phyloP scores from a whole-genome alignment of 164 flowering plant species.

The Hamamelis virginiana region DNA sequence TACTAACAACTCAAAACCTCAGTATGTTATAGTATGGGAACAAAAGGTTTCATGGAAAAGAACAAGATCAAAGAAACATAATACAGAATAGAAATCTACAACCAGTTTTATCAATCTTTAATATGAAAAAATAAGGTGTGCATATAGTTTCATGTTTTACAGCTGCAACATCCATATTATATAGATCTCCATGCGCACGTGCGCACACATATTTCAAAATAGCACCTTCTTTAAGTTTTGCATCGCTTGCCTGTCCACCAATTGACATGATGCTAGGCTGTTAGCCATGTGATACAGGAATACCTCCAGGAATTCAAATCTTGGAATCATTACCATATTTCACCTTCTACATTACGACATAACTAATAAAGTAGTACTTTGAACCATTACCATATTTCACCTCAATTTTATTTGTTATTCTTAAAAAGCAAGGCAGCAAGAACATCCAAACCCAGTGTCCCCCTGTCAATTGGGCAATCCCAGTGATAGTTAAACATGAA shows the following conservation, averaged over 20 bases:
- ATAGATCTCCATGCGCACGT: too few species aligned
- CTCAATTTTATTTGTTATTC: too few species aligned
- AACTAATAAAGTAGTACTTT: not conserved
- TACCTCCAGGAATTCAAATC: not conserved
- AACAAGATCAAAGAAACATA: not conserved
- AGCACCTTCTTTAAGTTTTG: not conserved
- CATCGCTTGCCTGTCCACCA: not conserved
- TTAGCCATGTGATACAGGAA: not conserved
- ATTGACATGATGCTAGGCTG: not conserved
- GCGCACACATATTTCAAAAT: too few species aligned
- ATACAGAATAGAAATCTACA: too few species aligned
- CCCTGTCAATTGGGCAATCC: too few species aligned
- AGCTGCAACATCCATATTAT: not conserved
- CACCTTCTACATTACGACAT: not conserved
- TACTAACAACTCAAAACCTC: not conserved
- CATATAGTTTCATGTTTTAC: not conserved
- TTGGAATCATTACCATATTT: too few species aligned
- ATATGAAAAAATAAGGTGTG: not conserved
- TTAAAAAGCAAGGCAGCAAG: too few species aligned
- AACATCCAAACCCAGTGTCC: too few species aligned
- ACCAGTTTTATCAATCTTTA: too few species aligned
- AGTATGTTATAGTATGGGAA: not conserved
- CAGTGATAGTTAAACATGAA: too few species aligned
- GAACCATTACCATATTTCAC: too few species aligned
- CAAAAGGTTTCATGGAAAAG: not conserved